Conservation (phyloP, 768 basidiomycete genomes). For the Flagelloscypha sp. region DNA sequence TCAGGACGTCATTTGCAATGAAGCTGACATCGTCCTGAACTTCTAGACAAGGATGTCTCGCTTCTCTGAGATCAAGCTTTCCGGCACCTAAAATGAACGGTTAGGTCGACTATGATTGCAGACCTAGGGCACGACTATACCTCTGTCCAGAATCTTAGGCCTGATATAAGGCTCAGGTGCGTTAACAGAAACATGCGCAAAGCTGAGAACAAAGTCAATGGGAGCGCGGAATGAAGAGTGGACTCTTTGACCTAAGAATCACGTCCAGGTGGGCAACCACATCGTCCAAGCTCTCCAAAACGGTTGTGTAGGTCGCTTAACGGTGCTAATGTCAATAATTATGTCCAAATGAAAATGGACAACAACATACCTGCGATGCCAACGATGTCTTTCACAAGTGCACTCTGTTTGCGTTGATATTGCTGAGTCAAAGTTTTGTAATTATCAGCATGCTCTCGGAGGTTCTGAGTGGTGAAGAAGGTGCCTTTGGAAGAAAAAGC, state of each 20-base stretch:
- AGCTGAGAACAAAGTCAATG: constrained; percentile 34
- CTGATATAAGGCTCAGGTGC: constrained; percentile 86
- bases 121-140: constrained; percentile 25
- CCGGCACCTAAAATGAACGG: constrained; percentile 51
- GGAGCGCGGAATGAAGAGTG: not conserved
- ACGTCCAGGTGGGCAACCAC: constrained; percentile 89
- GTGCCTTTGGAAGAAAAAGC: too few relatives aligned
- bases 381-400: constrained; percentile 88
- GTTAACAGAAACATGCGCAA: constrained; percentile 85
- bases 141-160: constrained; percentile 71
- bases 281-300: constrained; percentile 77
- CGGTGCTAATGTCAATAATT: constrained; percentile 1
- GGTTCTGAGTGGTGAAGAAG: constrained; percentile 74
- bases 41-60: constrained; percentile 93
- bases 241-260: constrained; percentile 60
- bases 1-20: constrained; percentile 92
- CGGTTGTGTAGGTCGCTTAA: constrained; percentile 85
- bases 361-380: constrained; percentile 70
- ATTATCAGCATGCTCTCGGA: constrained; percentile 67
- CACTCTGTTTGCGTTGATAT: constrained; percentile 71
- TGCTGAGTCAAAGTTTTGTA: constrained; percentile 56
- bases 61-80: constrained; percentile 71
- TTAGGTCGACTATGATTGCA: not conserved
- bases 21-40: constrained; percentile 93
- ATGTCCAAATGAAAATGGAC: not conserved